Evolutionary conservation across 192 early-diverging fungal genomes (phyloP), one percentile per base, ranked within the genome.

Genomic region (Backusella macrospora): DNA sequence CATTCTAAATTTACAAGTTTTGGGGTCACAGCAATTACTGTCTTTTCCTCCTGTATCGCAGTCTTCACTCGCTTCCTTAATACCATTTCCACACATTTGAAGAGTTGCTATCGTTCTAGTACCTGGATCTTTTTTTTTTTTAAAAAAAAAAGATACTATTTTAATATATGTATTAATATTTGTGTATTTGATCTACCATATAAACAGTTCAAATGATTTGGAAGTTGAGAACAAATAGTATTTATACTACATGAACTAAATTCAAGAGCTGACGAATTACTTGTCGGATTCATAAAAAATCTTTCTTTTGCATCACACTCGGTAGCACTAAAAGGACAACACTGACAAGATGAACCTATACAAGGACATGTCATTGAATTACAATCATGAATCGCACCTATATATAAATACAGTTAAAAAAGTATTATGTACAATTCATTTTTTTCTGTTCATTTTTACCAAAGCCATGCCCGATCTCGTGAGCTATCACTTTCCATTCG

Each of bases 401-500:
- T 34, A 15, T 48, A 21, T 21, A 42, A 52, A 18, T 18, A 59
- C 15, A 23, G 29, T n/a, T 21, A 63, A 40, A 63, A 62, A 45
- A 39, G 16, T 49, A 5, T 8, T 37, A 40, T n/a, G 1, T 39
- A 42, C 26, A n/a, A 23, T 38, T 42, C 29, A 38, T 64, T 72
- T 23, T 45, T 64, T 59, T 34, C 48, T 49, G 6, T 45, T n/a
- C 15, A 67, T 23, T 21, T 38, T 43, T 21, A 73, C 73, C 81
- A 80, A 92, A 92, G 67, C 87, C 87, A 77, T 97, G 95, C 6
- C 96, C 95, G 77, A 96, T 88, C 80, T 97, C 96, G 77, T 98
- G 96, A 26, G 96, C 96, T 8, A 96, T 90, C 2, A 98, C 93
- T 81, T 95, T 95, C 95, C 95, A 98, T 79, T 95, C 93, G 67